phyloP scores from a whole-genome alignment of 768 basidiomycete species.

The Tricholoma bakamatsutake region DNA sequence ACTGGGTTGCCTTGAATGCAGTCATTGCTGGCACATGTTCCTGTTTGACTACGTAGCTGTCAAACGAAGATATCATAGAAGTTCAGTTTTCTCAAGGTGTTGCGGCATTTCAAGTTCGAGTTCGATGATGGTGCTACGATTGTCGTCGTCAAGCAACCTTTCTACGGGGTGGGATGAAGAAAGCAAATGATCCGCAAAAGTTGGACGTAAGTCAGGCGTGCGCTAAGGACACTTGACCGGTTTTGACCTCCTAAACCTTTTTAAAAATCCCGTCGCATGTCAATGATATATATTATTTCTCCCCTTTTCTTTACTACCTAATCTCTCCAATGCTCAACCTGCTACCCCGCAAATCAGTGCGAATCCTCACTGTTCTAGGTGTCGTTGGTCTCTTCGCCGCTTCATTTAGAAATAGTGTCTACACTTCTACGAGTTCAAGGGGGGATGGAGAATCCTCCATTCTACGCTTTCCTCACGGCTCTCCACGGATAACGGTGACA shows the following conservation, averaged over 20 bases:
- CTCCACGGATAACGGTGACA: slow-evolving; percentile 6
- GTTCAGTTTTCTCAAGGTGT: too few species aligned
- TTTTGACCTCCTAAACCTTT: not conserved
- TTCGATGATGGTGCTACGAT: too few species aligned
- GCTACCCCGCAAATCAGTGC: not conserved
- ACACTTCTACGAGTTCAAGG: not conserved
- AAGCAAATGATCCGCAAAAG: too few species aligned
- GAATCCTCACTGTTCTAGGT: not conserved
- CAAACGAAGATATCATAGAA: too few species aligned
- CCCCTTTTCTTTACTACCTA: not conserved
- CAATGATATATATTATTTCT: too few species aligned
- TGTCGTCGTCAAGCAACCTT: too few species aligned
- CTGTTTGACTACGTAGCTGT: too few species aligned
- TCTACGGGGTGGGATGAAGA: too few species aligned
- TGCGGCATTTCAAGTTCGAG: too few species aligned
- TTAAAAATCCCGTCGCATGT: not conserved
- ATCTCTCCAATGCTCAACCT: not conserved
- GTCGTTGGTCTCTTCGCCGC: not conserved
- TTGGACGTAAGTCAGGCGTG: too few species aligned
- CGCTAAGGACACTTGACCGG: not conserved
- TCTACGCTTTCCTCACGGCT: not conserved
- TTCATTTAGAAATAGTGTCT: not conserved
- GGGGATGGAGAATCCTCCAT: not conserved
- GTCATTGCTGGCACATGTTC: too few species aligned
- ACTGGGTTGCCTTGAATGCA: too few species aligned